Evolutionary conservation across 2,329 filamentous ascomycete species (phyloP), one percentile per base, ranked within the genome.

Genomic region (Penicillium sp.): DNA sequence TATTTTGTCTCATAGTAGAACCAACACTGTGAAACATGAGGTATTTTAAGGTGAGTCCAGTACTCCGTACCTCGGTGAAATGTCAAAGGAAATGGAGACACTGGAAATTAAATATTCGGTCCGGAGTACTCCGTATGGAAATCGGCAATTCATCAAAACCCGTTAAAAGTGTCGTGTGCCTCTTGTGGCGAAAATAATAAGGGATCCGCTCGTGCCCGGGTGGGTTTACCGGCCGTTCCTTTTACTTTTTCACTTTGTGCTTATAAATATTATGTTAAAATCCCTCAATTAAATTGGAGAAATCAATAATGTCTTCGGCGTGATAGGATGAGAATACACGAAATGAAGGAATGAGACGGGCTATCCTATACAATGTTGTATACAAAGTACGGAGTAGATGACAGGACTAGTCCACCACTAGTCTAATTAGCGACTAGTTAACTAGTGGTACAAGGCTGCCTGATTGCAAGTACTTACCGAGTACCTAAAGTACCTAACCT

Each of bases 211-310:
- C 29, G 16, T 32, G 26, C 29, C 20, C 9, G 26, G 24, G 24
- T 31, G 39, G 39, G 3, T 37, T 53, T 38, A n/a, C 40, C 26
- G 39, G 18, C 24, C 18, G 24, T 22, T 6, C 34, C 4, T 32
- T 32, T 32, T 32, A 13, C 10, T 24, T 16, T 34, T 37, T 52
- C 6, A 1, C 10, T 46, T 7, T 7, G 20, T 13, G 11, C n/a
- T 42, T 24, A 31, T 8, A 11, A 40, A 40, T 42, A 31, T 31
- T 24, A 31, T 42, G 14, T 32, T 49, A 35, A 54, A 54, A 55
- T 55, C 45, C 52, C 52, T 55, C 52, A 38, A 22, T 22, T 40
- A 38, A 53, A 43, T 18, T 32, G 20, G 29, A 42, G 31, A 44
- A 45, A 42, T 49, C 50, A 38, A 50, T 9, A 18, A 44, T 46